Evolutionary conservation across 1,139 yeast genomes (phyloP), one percentile per base, ranked within the genome.

Genomic region (Eremothecium gossypii): DNA sequence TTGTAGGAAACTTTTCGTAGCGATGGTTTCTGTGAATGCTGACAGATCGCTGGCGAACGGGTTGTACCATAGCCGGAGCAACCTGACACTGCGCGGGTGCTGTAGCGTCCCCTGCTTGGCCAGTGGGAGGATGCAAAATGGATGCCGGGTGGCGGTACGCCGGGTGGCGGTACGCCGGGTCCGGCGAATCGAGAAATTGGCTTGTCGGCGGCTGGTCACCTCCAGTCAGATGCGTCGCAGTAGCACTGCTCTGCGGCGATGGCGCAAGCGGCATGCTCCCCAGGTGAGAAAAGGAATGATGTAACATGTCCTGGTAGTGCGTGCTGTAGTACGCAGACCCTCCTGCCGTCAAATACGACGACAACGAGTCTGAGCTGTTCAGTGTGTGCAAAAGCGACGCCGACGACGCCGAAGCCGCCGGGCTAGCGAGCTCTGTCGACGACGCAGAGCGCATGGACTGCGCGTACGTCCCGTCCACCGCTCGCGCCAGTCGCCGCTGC

Each of bases 21-120:
- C 54, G 53, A 28, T 54, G 58, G 38, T 55, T 52, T 39, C 51
- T 46, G 39, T 53, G 54, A n/a, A 54, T 44, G 42, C 60, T 56
- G n/a, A 51, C 49, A 0, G 60, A 52, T 27, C 60, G 45, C 39
- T 48, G 54, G 28, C 49, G 51, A 8, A 6, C 23, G 6, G 23
- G 23, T 17, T 17, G 23, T 17, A 17, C 23, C 23, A 17, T 17
- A 17, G 23, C 23, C 23, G 23, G 23, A 17, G 23, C 23, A 17
- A 17, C 23, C 23, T 17, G 23, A 6, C 23, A 6, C 23, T 17
- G 23, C 23, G 23, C 23, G 6, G 3, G 23, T 6, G 23, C 23
- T 17, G 23, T 6, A 17, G 23, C 23, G 23, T 6, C 23, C 23
- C 23, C 23, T 17, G 23, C 23, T 17, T 17, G 23, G 23, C 23